These are phyloP conservation scores for Carpinus viminea DNA, from an alignment of 306 rosid species.

Conservation along the genomic window DNA sequence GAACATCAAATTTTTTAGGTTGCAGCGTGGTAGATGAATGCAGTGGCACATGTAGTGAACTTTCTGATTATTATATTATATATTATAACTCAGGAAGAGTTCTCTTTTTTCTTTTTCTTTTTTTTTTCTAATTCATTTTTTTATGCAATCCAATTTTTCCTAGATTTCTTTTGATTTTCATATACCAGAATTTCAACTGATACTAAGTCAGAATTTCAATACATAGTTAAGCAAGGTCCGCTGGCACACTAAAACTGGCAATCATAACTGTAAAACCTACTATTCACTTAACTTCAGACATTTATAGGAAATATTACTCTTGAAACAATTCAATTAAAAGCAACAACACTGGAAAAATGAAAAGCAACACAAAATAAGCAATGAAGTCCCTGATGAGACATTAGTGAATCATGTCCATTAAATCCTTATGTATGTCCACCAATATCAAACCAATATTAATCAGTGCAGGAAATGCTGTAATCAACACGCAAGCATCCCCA, in stretches of 20 bases:
- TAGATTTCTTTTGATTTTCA: background rate
- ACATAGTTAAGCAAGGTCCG: background rate
- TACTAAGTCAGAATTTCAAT: background rate
- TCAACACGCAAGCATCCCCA: background rate
- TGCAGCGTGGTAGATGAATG: background rate
- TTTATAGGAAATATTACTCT: background rate
- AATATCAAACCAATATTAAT: background rate
- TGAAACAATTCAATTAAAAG: background rate
- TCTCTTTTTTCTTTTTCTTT: background rate
- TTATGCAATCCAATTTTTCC: background rate
- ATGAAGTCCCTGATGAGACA: background rate
- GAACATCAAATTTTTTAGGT: background rate
- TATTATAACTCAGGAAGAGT: background rate
- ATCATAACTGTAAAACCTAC: background rate
- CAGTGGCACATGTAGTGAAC: background rate
- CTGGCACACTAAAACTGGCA: background rate
- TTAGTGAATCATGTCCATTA: background rate
- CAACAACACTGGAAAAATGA: background rate
- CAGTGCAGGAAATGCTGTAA: too few relatives aligned
- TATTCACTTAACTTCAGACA: background rate
- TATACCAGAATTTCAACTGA: background rate
- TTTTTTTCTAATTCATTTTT: background rate
- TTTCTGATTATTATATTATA: background rate
- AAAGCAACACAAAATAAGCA: conserved; percentile 1
- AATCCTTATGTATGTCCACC: background rate